phyloP scores from a whole-genome alignment of 805 yeast species.

The Nakazawaea molendinolei region DNA sequence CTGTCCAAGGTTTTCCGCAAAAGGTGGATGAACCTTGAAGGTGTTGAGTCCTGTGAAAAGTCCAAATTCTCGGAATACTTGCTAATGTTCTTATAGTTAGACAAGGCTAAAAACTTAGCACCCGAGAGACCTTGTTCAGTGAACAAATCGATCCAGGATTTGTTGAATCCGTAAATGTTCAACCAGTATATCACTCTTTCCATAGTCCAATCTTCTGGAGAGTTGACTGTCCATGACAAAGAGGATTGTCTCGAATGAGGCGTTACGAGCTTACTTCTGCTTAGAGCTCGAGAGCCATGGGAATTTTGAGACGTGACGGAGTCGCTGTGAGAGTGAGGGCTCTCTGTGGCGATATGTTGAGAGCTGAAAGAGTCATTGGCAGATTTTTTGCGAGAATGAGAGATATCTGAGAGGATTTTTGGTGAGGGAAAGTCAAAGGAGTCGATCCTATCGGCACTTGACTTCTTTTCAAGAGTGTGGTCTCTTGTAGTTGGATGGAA shows the following conservation, averaged over 20 bases:
- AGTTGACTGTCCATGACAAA: constrained; percentile 40
- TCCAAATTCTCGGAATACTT: constrained; percentile 29
- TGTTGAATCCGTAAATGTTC: constrained; percentile 58
- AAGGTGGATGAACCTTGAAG: constrained; percentile 48
- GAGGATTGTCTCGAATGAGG: constrained; percentile 16
- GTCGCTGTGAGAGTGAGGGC: constrained; percentile 9
- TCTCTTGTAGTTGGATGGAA: neutral
- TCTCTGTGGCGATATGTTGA: too few relatives aligned
- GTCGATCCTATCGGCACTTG: neutral
- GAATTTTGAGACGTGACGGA: constrained; percentile 7
- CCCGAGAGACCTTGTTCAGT: constrained; percentile 51
- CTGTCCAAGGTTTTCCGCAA: constrained; percentile 37
- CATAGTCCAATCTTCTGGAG: constrained; percentile 64
- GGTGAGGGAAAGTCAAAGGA: neutral
- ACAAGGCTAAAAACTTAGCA: constrained; percentile 55
- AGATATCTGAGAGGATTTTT: neutral
- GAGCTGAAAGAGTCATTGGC: neutral
- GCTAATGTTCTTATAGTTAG: constrained; percentile 49
- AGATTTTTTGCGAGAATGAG: neutral
- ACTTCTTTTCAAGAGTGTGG: too few relatives aligned
- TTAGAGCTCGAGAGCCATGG: neutral
- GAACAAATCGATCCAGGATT: constrained; percentile 68
- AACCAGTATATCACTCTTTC: constrained; percentile 68
- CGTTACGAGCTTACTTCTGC: neutral
- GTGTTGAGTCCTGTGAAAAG: constrained; percentile 42